Conservation (phyloP, 192 early-diverging fungal species). For the Rhizophagus clarus region DNA sequence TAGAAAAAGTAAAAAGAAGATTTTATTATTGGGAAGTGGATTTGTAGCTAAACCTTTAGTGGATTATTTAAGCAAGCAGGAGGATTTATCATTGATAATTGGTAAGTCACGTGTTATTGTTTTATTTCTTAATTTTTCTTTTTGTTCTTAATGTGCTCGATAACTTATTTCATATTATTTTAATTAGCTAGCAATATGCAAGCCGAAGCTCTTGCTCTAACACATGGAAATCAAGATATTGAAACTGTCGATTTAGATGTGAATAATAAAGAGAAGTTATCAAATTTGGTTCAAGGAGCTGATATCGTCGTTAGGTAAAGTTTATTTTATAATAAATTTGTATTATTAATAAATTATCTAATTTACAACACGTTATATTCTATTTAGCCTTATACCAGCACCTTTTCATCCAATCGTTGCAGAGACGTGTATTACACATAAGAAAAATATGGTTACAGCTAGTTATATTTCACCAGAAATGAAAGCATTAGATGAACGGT, state of each 20-base stretch:
- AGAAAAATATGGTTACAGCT: slow-evolving; percentile 95
- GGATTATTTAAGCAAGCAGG: slow-evolving; percentile 73
- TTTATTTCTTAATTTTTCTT: neutral
- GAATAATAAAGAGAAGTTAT: slow-evolving; percentile 58
- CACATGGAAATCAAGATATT: slow-evolving; percentile 61
- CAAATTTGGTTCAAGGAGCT: slow-evolving; percentile 63
- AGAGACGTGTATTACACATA: slow-evolving; percentile 72
- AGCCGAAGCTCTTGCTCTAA: slow-evolving; percentile 72
- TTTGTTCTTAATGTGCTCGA: neutral
- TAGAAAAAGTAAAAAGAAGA: slow-evolving; percentile 39
- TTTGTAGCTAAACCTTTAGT: slow-evolving; percentile 92
- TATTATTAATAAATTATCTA: neutral
- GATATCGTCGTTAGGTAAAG: slow-evolving; percentile 84
- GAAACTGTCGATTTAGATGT: slow-evolving; percentile 74
- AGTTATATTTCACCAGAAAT: slow-evolving; percentile 95
- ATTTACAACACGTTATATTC: neutral
- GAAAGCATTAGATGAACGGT: slow-evolving; percentile 70
- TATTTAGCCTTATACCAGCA: slow-evolving; percentile 79
- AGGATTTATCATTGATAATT: slow-evolving; percentile 68
- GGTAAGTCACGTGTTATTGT: slow-evolving; percentile 39
- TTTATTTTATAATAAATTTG: neutral
- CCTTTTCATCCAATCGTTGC: slow-evolving; percentile 81
- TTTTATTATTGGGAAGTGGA: slow-evolving; percentile 46
- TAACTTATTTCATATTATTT: neutral
- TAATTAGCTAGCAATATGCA: slow-evolving; percentile 72